Evolutionary conservation across 2,329 filamentous ascomycete species (phyloP).

Genomic region (Fusarium sp.): DNA sequence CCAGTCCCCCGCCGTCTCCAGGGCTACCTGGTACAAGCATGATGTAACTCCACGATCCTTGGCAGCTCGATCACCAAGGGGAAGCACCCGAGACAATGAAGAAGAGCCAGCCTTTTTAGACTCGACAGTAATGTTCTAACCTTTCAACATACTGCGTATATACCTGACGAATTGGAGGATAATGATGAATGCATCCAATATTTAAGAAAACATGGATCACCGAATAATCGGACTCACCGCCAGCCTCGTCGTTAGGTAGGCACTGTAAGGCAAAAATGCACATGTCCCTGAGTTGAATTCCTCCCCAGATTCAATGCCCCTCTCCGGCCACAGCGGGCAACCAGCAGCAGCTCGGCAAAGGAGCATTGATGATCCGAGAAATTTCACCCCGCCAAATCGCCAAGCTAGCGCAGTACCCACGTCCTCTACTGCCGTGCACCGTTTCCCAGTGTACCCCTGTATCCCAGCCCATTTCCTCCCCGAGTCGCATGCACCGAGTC

Average conservation of each 20-base stretch:
- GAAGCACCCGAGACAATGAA: background rate
- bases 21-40: background rate
- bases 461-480: slow-evolving; percentile 11
- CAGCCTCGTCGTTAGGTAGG: background rate
- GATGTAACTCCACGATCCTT: background rate
- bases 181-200: background rate
- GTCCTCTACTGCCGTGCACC: background rate
- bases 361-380: slow-evolving; percentile 47
- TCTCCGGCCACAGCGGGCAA: background rate
- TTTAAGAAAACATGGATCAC: background rate
- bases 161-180: background rate
- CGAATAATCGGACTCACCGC: background rate
- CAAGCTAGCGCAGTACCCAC: slow-evolving; percentile 33
- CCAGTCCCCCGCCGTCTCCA: background rate
- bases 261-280: background rate
- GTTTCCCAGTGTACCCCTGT: slow-evolving; percentile 19
- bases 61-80: background rate
- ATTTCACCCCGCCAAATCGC: slow-evolving; percentile 39
- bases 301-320: background rate
- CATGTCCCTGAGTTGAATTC: background rate
- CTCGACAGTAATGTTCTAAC: background rate
- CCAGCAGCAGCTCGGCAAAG: slow-evolving; percentile 14
- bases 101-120: background rate
- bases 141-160: background rate
- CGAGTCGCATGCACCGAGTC: slow-evolving; percentile 4